Conservation (phyloP, 2,329 filamentous ascomycete species). For the Colletotrichum karsti region DNA sequence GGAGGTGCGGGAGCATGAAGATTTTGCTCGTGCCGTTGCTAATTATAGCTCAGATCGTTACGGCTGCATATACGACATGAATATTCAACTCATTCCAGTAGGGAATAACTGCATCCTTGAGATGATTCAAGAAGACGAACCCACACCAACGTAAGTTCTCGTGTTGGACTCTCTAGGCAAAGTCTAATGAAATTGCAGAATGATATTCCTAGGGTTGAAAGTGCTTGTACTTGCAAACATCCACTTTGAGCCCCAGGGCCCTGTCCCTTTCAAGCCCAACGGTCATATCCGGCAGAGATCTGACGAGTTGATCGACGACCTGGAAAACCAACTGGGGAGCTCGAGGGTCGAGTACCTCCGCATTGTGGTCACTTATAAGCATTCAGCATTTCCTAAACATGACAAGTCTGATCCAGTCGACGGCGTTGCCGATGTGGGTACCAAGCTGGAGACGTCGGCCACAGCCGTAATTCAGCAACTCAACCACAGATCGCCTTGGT, state of each 20-base stretch:
- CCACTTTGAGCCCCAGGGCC: conserved; percentile 35
- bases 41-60: conserved; percentile 30
- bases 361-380: conserved; percentile 61
- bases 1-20: background rate
- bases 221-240: conserved; percentile 59
- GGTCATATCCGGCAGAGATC: conserved; percentile 49
- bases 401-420: conserved; percentile 31
- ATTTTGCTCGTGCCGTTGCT: background rate
- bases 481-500: conserved; percentile 60
- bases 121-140: conserved; percentile 52
- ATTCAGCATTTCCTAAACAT: conserved; percentile 61
- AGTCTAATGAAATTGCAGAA: conserved; percentile 38
- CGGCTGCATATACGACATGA: conserved; percentile 59
- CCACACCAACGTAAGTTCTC: conserved; percentile 49
- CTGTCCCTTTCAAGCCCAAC: background rate
- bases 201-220: conserved; percentile 51
- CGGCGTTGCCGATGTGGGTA: conserved; percentile 51
- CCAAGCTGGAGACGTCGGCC: conserved; percentile 60
- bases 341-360: conserved; percentile 57
- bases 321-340: conserved; percentile 64
- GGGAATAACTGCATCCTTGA: conserved; percentile 49
- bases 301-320: conserved; percentile 65
- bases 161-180: background rate
- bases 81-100: conserved; percentile 53
- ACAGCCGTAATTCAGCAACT: conserved; percentile 59